These are phyloP conservation scores for Candida peoriensis DNA, from an alignment of 805 yeast species.

Conservation along the genomic window DNA sequence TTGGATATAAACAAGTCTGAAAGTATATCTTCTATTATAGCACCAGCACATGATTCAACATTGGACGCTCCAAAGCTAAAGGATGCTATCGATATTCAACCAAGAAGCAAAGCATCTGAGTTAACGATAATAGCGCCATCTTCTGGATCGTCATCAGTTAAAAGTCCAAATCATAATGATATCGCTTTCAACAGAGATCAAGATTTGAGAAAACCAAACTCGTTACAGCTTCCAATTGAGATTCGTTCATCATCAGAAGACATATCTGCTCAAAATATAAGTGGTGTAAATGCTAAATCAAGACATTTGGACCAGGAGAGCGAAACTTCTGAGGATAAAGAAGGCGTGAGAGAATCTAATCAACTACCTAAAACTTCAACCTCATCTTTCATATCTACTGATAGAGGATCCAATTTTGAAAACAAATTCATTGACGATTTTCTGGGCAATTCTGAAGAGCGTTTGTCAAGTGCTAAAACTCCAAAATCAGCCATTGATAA, in stretches of 20 bases:
- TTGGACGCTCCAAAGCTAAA: neutral
- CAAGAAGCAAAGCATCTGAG: neutral
- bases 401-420: constrained; percentile 19
- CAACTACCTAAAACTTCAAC: constrained; percentile 3
- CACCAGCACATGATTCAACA: neutral
- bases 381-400: constrained; percentile 15
- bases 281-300: neutral
- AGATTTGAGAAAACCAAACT: constrained; percentile 1
- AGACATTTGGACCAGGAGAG: too few relatives aligned
- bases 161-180: too few relatives aligned
- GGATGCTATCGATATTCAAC: constrained; percentile 12
- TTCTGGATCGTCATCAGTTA: too few relatives aligned
- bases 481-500: constrained; percentile 2
- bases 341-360: neutral
- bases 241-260: constrained; percentile 10
- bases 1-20: neutral
- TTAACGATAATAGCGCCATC: too few relatives aligned
- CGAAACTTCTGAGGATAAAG: neutral
- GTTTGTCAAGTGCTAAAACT: constrained; percentile 4
- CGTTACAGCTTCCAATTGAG: neutral
- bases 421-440: constrained; percentile 22
- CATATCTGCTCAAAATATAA: constrained; percentile 9
- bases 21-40: too few relatives aligned
- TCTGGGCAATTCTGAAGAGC: constrained; percentile 17
- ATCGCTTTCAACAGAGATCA: neutral